These are phyloP conservation scores for Penicillium maclennaniae DNA, from an alignment of 495 filamentous ascomycete species.

Conservation along the genomic window DNA sequence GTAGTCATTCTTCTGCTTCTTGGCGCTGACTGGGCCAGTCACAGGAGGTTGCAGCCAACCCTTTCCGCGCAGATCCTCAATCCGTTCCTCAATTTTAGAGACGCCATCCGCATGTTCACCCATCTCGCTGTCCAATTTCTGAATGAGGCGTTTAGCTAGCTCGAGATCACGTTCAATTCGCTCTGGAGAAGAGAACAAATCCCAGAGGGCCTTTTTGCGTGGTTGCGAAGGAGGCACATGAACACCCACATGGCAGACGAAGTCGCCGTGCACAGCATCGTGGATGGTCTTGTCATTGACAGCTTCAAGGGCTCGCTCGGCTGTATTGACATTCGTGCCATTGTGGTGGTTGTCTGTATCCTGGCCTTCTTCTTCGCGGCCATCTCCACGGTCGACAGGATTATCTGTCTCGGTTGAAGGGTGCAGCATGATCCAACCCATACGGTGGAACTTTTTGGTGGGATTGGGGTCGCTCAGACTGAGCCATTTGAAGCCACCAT, in stretches of 20 bases:
- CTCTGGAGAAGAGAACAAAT: slow-evolving; percentile 87
- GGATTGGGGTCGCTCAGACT: slow-evolving; percentile 96
- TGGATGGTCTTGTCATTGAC: slow-evolving; percentile 96
- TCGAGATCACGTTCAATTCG: slow-evolving; percentile 81
- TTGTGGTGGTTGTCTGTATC: slow-evolving; percentile 46
- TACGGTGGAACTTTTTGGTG: slow-evolving; percentile 92
- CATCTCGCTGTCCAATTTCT: slow-evolving; percentile 78
- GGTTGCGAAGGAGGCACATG: slow-evolving; percentile 82
- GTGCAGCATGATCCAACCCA: slow-evolving; percentile 97
- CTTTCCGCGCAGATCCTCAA: slow-evolving; percentile 70
- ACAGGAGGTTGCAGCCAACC: slow-evolving; percentile 70
- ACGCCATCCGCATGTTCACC: slow-evolving; percentile 63
- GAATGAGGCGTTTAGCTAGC: slow-evolving; percentile 68
- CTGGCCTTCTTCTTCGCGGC: slow-evolving; percentile 60
- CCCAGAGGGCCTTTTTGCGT: slow-evolving; percentile 95
- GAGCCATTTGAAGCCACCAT: slow-evolving; percentile 86
- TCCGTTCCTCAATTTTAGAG: slow-evolving; percentile 75
- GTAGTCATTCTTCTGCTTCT: slow-evolving; percentile 58
- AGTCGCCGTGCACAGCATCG: slow-evolving; percentile 87
- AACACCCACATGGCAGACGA: slow-evolving; percentile 94
- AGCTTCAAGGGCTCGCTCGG: slow-evolving; percentile 82
- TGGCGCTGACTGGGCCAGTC: slow-evolving; percentile 50
- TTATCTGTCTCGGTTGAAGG: slow-evolving; percentile 60
- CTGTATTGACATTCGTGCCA: slow-evolving; percentile 44
- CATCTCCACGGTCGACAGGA: slow-evolving; percentile 54